Percentiles rank a stretch among this genome's conserved stretches.
Conservation (phyloP, 1,284 basidiomycete genomes). For the Flammula alnicola region DNA sequence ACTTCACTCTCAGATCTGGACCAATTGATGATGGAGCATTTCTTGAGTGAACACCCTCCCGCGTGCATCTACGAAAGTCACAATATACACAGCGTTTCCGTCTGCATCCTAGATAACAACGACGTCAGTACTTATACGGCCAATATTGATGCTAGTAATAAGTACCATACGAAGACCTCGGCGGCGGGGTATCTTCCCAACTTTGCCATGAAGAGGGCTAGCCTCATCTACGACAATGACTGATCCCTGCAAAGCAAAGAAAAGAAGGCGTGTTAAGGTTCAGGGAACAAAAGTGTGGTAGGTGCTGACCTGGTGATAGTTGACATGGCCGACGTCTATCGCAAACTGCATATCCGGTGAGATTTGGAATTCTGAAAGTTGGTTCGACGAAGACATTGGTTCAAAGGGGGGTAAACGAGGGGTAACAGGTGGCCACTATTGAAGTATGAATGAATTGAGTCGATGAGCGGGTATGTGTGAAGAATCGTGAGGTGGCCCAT, state of each 20-base stretch:
- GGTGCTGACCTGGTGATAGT: slow-evolving; percentile 6
- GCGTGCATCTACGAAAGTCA: not conserved
- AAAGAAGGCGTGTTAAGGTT: not conserved
- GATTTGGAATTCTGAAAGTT: not conserved
- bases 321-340: slow-evolving; percentile 5
- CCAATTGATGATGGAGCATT: slow-evolving; percentile 10
- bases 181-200: not conserved
- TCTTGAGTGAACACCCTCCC: slow-evolving; percentile 3
- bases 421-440: no score
- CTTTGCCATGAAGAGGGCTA: not conserved
- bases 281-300: not conserved
- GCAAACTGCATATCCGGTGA: slow-evolving; percentile 6
- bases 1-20: not conserved
- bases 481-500: no score
- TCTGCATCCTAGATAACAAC: slow-evolving; percentile 3
- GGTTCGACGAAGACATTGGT: not conserved
- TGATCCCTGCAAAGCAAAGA: not conserved
- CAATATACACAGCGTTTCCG: slow-evolving; percentile 2
- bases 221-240: slow-evolving; percentile 1
- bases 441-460: no score
- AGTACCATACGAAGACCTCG: slow-evolving; percentile 8
- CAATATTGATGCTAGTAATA: not conserved
- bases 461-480: no score
- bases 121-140: not conserved
- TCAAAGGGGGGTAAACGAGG: not conserved